Percentiles rank a stretch among this genome's conserved stretches.
phyloP scores from a whole-genome alignment of 2,329 filamentous ascomycete species.

The Colletotrichum tabaci region DNA sequence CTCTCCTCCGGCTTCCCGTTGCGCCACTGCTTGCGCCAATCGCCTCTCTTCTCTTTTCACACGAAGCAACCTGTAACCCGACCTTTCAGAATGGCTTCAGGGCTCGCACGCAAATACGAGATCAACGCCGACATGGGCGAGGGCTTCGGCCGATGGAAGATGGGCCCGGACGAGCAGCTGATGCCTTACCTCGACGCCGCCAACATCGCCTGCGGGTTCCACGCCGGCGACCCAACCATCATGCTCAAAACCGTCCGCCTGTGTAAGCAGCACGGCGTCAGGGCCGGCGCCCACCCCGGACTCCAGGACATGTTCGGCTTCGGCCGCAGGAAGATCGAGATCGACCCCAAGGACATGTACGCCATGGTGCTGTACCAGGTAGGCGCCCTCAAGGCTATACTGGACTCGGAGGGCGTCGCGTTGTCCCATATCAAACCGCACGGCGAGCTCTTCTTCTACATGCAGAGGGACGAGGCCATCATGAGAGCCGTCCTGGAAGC shows the following conservation, averaged over 20 bases:
- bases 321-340: constrained; percentile 73
- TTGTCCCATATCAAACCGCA: constrained; percentile 70
- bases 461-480: constrained; percentile 48
- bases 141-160: constrained; percentile 62
- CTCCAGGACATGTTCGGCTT: constrained; percentile 77
- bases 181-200: constrained; percentile 74
- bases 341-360: constrained; percentile 69
- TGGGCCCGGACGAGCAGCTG: constrained; percentile 56
- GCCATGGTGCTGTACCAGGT: constrained; percentile 75
- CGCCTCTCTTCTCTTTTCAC: neutral
- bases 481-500: constrained; percentile 50
- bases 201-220: constrained; percentile 74
- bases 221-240: constrained; percentile 74
- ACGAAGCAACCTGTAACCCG: neutral
- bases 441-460: constrained; percentile 66
- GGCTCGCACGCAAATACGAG: constrained; percentile 25
- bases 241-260: constrained; percentile 73
- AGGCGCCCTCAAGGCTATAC: constrained; percentile 72
- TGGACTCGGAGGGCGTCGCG: constrained; percentile 68
- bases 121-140: constrained; percentile 70
- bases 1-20: neutral
- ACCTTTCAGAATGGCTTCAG: constrained; percentile 2
- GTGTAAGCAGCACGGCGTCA: constrained; percentile 71
- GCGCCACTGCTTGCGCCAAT: neutral
- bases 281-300: constrained; percentile 74